Percentiles rank a stretch among this genome's conserved stretches.
phyloP scores from a whole-genome alignment of 768 basidiomycete species.

The Cystobasidium ongulense region DNA sequence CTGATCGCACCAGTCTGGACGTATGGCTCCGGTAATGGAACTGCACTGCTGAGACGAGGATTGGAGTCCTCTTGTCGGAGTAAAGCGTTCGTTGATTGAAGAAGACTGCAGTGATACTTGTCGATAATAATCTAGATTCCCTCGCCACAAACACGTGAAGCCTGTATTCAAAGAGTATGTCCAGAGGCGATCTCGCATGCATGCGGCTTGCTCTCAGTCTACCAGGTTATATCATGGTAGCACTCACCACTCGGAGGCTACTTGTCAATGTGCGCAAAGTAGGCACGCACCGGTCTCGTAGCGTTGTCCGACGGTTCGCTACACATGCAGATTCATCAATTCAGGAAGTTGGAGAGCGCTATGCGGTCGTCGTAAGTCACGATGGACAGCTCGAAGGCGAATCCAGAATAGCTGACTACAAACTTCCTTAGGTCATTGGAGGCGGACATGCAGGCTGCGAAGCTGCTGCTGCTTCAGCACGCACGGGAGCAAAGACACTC shows the following conservation, averaged over 20 bases:
- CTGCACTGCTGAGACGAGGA: too few species aligned
- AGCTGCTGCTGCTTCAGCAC: slow-evolving; percentile 75
- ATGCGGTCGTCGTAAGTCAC: neutral
- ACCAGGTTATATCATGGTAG: too few species aligned
- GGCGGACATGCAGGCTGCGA: slow-evolving; percentile 91
- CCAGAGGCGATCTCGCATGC: too few species aligned
- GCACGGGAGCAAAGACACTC: slow-evolving; percentile 70
- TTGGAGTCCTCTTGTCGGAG: too few species aligned
- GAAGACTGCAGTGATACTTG: too few species aligned
- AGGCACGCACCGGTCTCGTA: neutral
- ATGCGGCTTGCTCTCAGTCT: too few species aligned
- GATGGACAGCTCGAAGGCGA: neutral
- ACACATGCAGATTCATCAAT: slow-evolving; percentile 1
- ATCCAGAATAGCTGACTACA: neutral
- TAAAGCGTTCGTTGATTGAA: too few species aligned
- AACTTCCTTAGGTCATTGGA: slow-evolving; percentile 50
- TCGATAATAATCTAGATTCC: too few species aligned
- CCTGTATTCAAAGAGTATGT: too few species aligned
- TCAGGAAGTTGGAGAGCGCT: neutral
- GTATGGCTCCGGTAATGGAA: too few species aligned
- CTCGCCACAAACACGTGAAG: too few species aligned
- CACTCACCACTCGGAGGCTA: neutral
- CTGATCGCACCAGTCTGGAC: too few species aligned
- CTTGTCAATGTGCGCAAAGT: neutral
- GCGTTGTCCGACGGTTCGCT: neutral